Evolutionary conservation across 352 stramenopile species (phyloP), one percentile per base, ranked within the genome.

Genomic region (Globisporangium canariense): DNA sequence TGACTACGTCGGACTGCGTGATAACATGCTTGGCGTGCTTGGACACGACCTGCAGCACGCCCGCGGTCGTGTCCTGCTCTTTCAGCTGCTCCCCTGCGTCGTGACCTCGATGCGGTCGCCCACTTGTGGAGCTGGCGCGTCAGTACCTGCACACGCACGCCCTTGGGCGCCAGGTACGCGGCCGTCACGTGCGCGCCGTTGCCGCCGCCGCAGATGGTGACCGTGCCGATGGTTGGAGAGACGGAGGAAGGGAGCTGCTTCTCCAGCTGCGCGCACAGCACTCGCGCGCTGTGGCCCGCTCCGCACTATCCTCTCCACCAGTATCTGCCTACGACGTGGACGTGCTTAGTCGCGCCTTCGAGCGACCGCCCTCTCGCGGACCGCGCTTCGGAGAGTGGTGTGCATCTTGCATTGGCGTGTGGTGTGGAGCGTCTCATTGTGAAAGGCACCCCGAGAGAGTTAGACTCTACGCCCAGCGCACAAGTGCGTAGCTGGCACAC

Each of bases 201-300:
- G 55, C 91, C 91, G 55, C 91, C 91, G 61, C 91, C 91, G 68
- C 91, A 98, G 70, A 98, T 96, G 58, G 88, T 95, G 53, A 97
- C 88, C 32, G 81, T 80, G 62, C 84, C 81, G 51, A 90, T 61
- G 50, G n/a, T 20, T 2, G 55, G 25, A 34, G 64, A 66, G 30
- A 51, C 50, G 46, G 59, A 38, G 38, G 73, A 70, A n/a, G 78
- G 64, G 34, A 85, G 65, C 58, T 77, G 72, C 74, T 83, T 75
- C 64, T 83, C 64, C 18, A 90, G 74, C 64, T 94, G 81, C 36
- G 70, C 22, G 22, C 22, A 25, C 22, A 25, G 22, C 22, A 25
- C 22, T 25, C 22, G 22, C 22, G 1, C 22, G 22, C 22, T 25
- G 22, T 25, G 22, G 22, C 22, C 22, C 22, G 22, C 22, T 25